Evolutionary conservation across 768 basidiomycete genomes (phyloP), one percentile per base, ranked within the genome.

Genomic region (Pisolithus albus): DNA sequence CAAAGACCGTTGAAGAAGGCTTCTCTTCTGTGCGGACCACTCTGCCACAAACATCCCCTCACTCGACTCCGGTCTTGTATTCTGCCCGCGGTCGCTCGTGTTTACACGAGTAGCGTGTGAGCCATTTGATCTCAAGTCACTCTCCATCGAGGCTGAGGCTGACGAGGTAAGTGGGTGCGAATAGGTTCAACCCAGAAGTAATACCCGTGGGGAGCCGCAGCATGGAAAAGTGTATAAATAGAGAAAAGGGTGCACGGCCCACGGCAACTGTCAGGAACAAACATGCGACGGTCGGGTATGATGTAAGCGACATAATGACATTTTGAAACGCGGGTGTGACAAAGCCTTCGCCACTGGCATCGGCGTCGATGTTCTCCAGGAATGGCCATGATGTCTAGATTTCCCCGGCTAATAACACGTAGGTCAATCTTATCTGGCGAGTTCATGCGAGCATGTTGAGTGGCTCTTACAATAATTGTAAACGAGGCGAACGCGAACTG

Each of bases 391-490:
- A n/a, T n/a, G n/a, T 23, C 18, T 13, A 47, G 46, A 19, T 32
- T 19, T 23, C 9, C 32, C 16, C 9, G 4, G 34, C 46, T 34
- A 23, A 28, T 34, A 23, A 28, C 23, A 44, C 15, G 24, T 41
- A 19, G 40, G 23, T 41, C 11, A 19, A 23, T 19, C 40, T 19
- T 18, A 26, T 5, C 19, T 19, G 40, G 40, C 7, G 40, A 19
- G 23, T 18, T n/a, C 15, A 40, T 40, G 21, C n/a, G 5, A 34
- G 40, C 11, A 41, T 41, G 40, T 18, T 8, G 30, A 30, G 30
- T 47, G 11, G 18, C 30, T 46, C 84, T 65, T 48, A 86, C 85
- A 51, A 56, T 87, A 87, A 59, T 88, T 83, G 54, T 87, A 89
- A 18, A 84, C 72, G 36, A 88, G 62, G 39, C 72, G 76, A 9